These are phyloP conservation scores for Samsoniella hepiali DNA, from an alignment of 2,329 filamentous ascomycete species.

Conservation along the genomic window DNA sequence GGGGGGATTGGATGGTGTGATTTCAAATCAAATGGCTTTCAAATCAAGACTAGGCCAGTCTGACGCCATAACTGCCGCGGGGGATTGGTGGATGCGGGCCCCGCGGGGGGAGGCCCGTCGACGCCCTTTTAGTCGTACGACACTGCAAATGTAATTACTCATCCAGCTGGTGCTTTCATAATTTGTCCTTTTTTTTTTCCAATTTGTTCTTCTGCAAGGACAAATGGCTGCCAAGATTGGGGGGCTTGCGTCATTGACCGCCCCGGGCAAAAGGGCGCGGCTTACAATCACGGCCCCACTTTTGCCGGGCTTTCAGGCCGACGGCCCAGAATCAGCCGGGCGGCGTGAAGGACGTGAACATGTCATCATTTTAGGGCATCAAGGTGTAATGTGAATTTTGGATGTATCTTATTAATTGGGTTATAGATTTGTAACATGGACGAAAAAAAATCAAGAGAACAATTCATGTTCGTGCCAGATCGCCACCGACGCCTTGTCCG, in stretches of 20 bases:
- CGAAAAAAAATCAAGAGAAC: too few species aligned
- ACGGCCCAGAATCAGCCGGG: background rate
- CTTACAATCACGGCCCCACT: conserved; percentile 6
- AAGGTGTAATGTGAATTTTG: background rate
- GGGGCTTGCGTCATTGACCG: background rate
- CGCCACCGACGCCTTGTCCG: background rate
- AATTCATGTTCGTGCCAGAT: background rate
- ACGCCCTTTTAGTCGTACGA: too few species aligned
- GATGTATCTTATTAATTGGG: background rate
- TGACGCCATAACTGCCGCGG: conserved; percentile 13
- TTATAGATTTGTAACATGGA: background rate
- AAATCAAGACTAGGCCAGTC: conserved; percentile 1
- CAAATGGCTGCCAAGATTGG: background rate
- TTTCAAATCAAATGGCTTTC: conserved; percentile 16
- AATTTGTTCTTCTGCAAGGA: too few species aligned
- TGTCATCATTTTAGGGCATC: background rate
- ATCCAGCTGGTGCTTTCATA: conserved; percentile 6
- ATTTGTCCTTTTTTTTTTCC: background rate
- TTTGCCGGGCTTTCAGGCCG: background rate
- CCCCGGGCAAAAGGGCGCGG: background rate
- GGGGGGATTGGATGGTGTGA: conserved; percentile 3
- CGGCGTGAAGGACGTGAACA: background rate
- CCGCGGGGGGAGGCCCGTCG: background rate
- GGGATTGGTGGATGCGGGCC: background rate
- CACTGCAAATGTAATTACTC: background rate